These are phyloP conservation scores for Haplosporangium gracile DNA, from an alignment of 192 early-diverging fungal species.

Conservation along the genomic window DNA sequence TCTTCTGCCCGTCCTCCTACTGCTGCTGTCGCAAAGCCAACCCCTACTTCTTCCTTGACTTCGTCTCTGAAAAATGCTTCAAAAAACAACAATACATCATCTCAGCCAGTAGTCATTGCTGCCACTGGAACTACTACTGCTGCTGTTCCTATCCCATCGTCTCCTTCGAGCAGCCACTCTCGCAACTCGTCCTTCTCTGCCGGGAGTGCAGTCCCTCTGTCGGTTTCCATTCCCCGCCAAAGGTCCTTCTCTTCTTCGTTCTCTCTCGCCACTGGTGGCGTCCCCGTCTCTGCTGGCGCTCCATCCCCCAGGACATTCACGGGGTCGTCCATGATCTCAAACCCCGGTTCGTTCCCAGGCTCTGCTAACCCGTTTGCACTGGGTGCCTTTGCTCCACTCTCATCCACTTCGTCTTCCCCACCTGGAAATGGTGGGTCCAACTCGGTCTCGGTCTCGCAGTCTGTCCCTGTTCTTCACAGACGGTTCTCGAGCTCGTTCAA, in stretches of 20 bases:
- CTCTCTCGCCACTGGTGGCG: conserved; percentile 12
- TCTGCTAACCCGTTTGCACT: neutral
- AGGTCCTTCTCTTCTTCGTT: conserved; percentile 52
- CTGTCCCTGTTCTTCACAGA: conserved; percentile 37
- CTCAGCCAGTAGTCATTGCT: neutral
- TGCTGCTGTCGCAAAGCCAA: neutral
- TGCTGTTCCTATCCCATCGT: neutral
- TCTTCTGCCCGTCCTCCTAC: neutral
- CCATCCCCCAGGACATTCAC: conserved; percentile 42
- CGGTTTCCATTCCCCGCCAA: conserved; percentile 44
- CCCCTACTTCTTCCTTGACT: neutral
- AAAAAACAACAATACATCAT: neutral
- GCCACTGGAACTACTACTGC: neutral
- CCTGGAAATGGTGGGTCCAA: neutral
- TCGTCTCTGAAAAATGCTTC: neutral
- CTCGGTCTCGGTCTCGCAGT: conserved; percentile 8
- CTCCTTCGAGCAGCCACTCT: neutral
- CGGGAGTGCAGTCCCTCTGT: conserved; percentile 5
- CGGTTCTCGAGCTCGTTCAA: conserved; percentile 52
- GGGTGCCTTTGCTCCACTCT: conserved; percentile 4
- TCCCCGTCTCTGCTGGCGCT: neutral
- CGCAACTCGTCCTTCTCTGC: conserved; percentile 10
- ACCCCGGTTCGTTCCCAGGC: conserved; percentile 26
- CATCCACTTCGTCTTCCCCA: conserved; percentile 14
- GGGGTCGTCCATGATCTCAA: conserved; percentile 38